Percentiles rank a stretch among this genome's conserved stretches.
phyloP scores from a whole-genome alignment of 352 stramenopile species.

The Pythium periplocum region DNA sequence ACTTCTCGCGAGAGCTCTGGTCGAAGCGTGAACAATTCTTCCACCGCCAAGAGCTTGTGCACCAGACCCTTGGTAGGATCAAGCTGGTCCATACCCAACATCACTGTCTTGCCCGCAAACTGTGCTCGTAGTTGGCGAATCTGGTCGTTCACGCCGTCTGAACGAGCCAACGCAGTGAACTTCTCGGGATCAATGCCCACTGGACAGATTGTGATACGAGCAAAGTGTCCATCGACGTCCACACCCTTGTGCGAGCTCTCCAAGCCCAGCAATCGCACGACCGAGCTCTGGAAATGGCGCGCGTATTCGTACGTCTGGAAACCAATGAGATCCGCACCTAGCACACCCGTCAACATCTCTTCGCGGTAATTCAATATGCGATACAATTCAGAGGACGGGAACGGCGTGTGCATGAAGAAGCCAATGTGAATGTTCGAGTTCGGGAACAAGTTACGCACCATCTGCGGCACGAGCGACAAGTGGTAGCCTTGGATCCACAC shows the following conservation, averaged over 20 bases:
- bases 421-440: slow-evolving; percentile 88
- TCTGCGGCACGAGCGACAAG: slow-evolving; percentile 84
- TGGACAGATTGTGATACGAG: slow-evolving; percentile 80
- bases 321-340: slow-evolving; percentile 84
- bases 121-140: slow-evolving; percentile 50
- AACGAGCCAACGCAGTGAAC: slow-evolving; percentile 59
- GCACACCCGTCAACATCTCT: slow-evolving; percentile 82
- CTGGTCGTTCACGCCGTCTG: slow-evolving; percentile 58
- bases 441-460: slow-evolving; percentile 84
- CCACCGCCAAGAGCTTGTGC: slow-evolving; percentile 88
- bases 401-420: slow-evolving; percentile 90
- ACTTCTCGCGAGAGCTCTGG: slow-evolving; percentile 92
- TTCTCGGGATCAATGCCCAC: slow-evolving; percentile 85
- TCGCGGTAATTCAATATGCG: slow-evolving; percentile 87
- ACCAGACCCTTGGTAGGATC: slow-evolving; percentile 88
- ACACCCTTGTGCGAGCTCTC: slow-evolving; percentile 87
- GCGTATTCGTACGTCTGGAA: slow-evolving; percentile 91
- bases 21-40: slow-evolving; percentile 83
- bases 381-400: slow-evolving; percentile 87
- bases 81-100: slow-evolving; percentile 79
- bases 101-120: slow-evolving; percentile 82
- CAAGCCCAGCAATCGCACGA: slow-evolving; percentile 77
- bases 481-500: slow-evolving; percentile 92
- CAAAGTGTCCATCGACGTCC: slow-evolving; percentile 86
- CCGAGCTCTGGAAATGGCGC: slow-evolving; percentile 85